phyloP scores from a whole-genome alignment of 495 filamentous ascomycete species.

The Aspergillus incahuasiensis region DNA sequence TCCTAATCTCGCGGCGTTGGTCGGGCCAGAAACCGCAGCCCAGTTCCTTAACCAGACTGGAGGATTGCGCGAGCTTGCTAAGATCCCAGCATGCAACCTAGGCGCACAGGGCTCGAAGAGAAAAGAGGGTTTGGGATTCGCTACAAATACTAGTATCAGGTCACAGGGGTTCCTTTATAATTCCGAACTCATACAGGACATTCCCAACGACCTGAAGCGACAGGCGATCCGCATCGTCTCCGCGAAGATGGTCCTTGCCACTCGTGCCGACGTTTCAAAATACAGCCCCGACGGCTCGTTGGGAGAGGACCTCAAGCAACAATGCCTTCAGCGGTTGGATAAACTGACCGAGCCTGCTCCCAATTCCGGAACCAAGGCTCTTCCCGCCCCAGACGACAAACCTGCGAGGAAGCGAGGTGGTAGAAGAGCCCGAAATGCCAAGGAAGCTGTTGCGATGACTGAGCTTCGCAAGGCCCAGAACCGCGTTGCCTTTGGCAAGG shows the following conservation, averaged over 20 bases:
- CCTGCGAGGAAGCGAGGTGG: conserved; percentile 90
- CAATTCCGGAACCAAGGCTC: conserved; percentile 79
- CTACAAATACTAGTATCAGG: conserved; percentile 87
- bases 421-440: conserved; percentile 85
- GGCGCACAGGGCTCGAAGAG: conserved; percentile 85
- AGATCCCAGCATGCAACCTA: conserved; percentile 89
- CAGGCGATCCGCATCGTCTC: conserved; percentile 96
- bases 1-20: conserved; percentile 86
- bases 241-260: conserved; percentile 87
- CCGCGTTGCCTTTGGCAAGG: conserved; percentile 91
- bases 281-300: conserved; percentile 73
- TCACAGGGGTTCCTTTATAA: conserved; percentile 94
- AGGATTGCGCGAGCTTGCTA: conserved; percentile 80
- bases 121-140: conserved; percentile 75
- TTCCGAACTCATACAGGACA: conserved; percentile 76
- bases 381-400: conserved; percentile 95
- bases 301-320: conserved; percentile 76
- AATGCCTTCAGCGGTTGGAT: conserved; percentile 83
- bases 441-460: conserved; percentile 96
- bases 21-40: conserved; percentile 92
- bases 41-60: conserved; percentile 93
- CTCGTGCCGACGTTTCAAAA: conserved; percentile 84
- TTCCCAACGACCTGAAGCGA: conserved; percentile 81
- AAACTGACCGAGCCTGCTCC: conserved; percentile 92
- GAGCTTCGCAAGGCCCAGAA: conserved; percentile 96